phyloP scores from a whole-genome alignment of 1,284 basidiomycete species.

The Cryptococcus floricola region DNA sequence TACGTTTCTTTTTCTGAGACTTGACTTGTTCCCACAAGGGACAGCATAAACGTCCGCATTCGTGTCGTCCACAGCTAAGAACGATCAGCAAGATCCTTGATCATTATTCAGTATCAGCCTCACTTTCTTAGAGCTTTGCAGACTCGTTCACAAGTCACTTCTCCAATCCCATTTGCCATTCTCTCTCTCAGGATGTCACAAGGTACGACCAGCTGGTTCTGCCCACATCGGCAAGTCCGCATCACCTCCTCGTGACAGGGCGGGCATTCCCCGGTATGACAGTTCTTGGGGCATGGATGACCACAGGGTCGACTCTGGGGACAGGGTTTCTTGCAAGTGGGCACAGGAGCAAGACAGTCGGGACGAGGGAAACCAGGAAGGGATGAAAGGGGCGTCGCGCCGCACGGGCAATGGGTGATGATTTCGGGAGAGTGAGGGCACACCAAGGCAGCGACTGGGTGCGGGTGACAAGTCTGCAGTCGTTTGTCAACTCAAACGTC shows the following conservation, averaged over 20 bases:
- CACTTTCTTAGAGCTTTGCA: constrained; percentile 63
- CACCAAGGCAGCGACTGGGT: constrained; percentile 56
- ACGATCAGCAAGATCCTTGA: not conserved
- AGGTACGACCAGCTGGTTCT: constrained; percentile 57
- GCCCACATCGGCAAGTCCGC: constrained; percentile 74
- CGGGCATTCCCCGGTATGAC: constrained; percentile 58
- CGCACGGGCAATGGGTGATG: constrained; percentile 75
- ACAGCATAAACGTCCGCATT: constrained; percentile 77
- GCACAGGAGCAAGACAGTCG: constrained; percentile 68
- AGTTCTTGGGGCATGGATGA: constrained; percentile 63
- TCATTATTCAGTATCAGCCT: constrained; percentile 1
- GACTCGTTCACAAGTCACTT: constrained; percentile 70
- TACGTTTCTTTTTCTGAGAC: constrained; percentile 49
- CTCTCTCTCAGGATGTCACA: constrained; percentile 49
- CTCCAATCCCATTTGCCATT: constrained; percentile 46
- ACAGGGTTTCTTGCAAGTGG: constrained; percentile 69
- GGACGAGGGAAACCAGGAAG: constrained; percentile 53
- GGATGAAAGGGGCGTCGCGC: constrained; percentile 57
- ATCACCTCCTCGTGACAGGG: constrained; percentile 66
- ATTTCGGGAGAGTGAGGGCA: constrained; percentile 71
- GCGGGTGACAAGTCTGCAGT: constrained; percentile 59
- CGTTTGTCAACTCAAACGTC: not conserved
- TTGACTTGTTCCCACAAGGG: constrained; percentile 68
- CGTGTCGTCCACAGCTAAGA: constrained; percentile 67
- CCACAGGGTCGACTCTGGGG: constrained; percentile 63